Evolutionary conservation across 225 moss, liverwort and hornwort species (phyloP), one percentile per base, ranked within the genome.

Genomic region (Antitrichia curtipendula): DNA sequence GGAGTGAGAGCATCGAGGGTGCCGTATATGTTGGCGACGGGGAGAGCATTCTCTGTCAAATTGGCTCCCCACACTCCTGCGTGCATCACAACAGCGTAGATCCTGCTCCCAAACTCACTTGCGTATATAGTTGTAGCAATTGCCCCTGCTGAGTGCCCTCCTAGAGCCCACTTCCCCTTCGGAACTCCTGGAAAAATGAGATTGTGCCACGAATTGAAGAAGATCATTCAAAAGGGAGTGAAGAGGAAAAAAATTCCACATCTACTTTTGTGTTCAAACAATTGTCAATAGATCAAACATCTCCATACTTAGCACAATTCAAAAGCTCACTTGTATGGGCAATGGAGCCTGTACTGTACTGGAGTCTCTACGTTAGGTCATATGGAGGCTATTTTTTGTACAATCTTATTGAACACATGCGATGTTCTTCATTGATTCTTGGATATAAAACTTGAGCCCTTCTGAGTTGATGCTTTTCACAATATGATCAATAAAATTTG

Each of bases 111-210:
- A 18, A 86, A 88, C 60, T 81, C 57, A 63, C 25, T 19, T 27
- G 50, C 90, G 21, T 93, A 90, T 38, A 3, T 1, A 24, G n/a
- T 68, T 6, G 84, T 16, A 2, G 84, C 91, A 3, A 0, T 38
- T 3, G 73, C 96, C 29, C 95, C 93, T 56, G 54, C 52, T 2
- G 96, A 96, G 84, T 96, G 94, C 16, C 96, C 95, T 86, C 80
- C 88, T 29, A 95, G 21, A 38, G 95, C 95, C 96, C 94, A 96
- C 75, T 91, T 91, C 36, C 81, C 88, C 72, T 91, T 87, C 0
- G 92, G 91, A 58, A 96, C 91, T 13, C 85, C 93, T 94, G 86
- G n/a, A n/a, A 40, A 47, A 54, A 53, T 16, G 24, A 76, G 53
- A 75, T 36, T 14, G 49, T 29, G 52, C 1, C 9, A 23, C n/a